Evolutionary conservation across 768 basidiomycete genomes (phyloP).

Genomic region (Russula sp.): DNA sequence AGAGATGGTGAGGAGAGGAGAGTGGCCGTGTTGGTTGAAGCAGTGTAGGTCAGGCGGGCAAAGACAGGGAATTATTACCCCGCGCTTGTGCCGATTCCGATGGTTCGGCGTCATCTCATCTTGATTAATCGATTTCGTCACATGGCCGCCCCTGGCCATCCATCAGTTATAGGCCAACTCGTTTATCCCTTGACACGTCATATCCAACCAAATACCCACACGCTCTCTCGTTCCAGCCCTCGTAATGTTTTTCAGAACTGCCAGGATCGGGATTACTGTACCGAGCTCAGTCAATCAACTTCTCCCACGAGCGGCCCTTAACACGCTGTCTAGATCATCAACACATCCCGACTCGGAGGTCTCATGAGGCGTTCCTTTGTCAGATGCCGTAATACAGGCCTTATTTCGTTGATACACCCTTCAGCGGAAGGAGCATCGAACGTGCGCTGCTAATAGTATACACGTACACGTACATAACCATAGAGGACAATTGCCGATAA

Average conservation of each 20-base stretch:
- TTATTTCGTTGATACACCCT: neutral
- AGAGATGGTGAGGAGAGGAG: neutral
- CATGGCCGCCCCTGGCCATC: neutral
- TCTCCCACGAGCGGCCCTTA: neutral
- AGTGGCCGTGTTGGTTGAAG: constrained; percentile 5
- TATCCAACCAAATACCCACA: neutral
- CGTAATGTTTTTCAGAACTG: no score
- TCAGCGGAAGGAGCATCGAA: neutral
- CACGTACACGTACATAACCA: neutral
- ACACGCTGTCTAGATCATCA: neutral
- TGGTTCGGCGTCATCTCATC: neutral
- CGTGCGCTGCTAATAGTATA: neutral
- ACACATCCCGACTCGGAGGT: no score
- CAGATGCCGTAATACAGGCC: neutral
- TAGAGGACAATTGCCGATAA: neutral
- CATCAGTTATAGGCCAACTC: no score
- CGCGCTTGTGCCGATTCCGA: constrained; percentile 15
- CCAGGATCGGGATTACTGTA: no score
- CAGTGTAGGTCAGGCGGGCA: neutral
- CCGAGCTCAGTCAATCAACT: neutral
- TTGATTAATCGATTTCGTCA: constrained; percentile 13
- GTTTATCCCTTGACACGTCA: neutral
- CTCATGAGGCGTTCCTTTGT: neutral
- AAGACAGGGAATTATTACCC: neutral
- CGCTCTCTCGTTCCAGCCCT: neutral